These are phyloP conservation scores for Blastobotrys aristatus DNA, from an alignment of 1,139 yeast species.

Conservation along the genomic window DNA sequence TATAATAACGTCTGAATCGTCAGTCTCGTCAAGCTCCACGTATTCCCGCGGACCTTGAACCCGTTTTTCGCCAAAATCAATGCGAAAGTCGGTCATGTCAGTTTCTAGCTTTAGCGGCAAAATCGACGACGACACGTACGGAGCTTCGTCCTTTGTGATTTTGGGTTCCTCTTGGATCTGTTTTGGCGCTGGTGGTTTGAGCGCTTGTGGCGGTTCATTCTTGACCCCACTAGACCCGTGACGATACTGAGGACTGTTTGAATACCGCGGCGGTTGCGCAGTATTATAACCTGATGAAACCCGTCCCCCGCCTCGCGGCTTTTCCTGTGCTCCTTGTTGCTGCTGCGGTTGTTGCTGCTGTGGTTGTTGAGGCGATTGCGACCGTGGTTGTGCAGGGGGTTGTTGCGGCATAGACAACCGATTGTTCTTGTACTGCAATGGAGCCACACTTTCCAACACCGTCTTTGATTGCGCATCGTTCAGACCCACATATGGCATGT, in stretches of 20 bases:
- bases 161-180: not conserved
- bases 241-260: constrained; percentile 7
- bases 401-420: not conserved
- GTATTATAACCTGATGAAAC: not conserved
- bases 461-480: not conserved
- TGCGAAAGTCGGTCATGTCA: not conserved
- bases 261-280: constrained; percentile 4
- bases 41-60: constrained; percentile 9
- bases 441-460: not conserved
- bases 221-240: not conserved
- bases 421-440: constrained; percentile 6
- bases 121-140: no score
- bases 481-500: constrained; percentile 7
- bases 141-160: no score
- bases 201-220: not conserved
- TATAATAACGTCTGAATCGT: constrained; percentile 12
- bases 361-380: no score
- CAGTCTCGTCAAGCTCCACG: not conserved
- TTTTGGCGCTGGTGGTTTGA: not conserved
- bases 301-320: not conserved
- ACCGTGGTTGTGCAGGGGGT: not conserved
- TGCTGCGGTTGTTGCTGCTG: no score
- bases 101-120: not conserved
- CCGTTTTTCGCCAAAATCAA: not conserved
- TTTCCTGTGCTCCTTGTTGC: not conserved